A percentile compares a stretch with the other conserved stretches of the same genome.
phyloP scores from a whole-genome alignment of 176 grass and related monocot species.

The Musa troglodytarum region DNA sequence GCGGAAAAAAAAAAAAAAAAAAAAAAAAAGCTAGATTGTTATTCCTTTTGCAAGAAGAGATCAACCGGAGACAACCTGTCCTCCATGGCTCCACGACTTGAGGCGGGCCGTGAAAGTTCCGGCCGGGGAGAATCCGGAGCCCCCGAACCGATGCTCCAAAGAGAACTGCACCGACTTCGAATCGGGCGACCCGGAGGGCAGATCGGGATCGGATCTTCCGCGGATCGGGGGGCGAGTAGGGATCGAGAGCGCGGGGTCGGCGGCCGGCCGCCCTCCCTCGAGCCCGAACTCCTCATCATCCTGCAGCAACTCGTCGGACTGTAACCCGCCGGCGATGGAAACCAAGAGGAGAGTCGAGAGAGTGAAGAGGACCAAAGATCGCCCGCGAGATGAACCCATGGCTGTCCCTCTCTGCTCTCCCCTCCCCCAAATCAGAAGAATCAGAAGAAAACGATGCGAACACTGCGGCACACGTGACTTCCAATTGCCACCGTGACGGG shows the following conservation, averaged over 20 bases:
- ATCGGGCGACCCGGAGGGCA: constrained; percentile 21
- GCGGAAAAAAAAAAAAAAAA: no score
- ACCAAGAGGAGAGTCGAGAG: constrained; percentile 19
- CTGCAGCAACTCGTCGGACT: constrained; percentile 73
- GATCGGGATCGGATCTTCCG: constrained; percentile 38
- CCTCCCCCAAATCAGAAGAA: neutral
- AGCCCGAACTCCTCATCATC: constrained; percentile 91
- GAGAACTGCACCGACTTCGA: constrained; percentile 72
- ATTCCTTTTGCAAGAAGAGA: no score
- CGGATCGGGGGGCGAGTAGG: constrained; percentile 25
- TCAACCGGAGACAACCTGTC: constrained; percentile 36
- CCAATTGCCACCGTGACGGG: neutral
- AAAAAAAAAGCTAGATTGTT: no score
- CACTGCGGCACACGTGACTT: neutral
- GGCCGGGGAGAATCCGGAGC: constrained; percentile 45
- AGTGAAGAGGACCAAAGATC: neutral
- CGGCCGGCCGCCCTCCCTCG: constrained; percentile 13
- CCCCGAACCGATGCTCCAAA: constrained; percentile 69
- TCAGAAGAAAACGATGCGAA: neutral
- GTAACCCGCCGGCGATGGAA: constrained; percentile 29
- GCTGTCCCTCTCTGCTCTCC: neutral
- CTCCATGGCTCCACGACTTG: constrained; percentile 69
- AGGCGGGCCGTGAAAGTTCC: constrained; percentile 86
- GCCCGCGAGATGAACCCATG: neutral
- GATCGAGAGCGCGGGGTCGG: constrained; percentile 11